A percentile compares a stretch with the other conserved stretches of the same genome.
Evolutionary conservation across 768 basidiomycete species (phyloP).

Genomic region (Pleurotus salmoneostramineus): DNA sequence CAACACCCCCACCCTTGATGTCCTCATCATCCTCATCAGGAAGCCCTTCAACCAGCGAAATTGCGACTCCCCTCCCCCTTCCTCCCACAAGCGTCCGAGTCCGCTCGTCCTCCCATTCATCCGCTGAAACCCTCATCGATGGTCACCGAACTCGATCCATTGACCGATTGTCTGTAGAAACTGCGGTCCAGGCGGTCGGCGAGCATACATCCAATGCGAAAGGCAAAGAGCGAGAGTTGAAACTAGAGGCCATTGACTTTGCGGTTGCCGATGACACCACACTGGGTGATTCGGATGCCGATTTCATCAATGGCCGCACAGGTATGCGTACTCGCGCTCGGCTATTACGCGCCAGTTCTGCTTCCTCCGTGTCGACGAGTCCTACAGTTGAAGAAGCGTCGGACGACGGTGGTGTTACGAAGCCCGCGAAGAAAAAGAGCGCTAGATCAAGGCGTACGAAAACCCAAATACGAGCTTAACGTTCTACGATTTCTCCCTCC

Average conservation of each 20-base stretch:
- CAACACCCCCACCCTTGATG: not conserved
- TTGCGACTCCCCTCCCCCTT: not conserved
- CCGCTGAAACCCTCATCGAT: slow-evolving; percentile 29
- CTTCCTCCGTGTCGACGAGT: not conserved
- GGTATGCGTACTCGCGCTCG: not conserved
- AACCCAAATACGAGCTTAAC: not conserved
- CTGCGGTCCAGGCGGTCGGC: not conserved
- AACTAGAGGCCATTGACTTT: not conserved
- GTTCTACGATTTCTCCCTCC: not conserved
- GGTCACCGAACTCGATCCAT: not conserved
- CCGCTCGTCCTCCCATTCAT: slow-evolving; percentile 34
- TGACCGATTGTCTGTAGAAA: not conserved
- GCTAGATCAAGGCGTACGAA: not conserved
- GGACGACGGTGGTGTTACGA: not conserved
- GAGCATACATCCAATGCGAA: not conserved
- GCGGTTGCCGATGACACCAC: not conserved
- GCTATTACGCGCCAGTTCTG: not conserved
- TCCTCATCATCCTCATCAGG: not conserved
- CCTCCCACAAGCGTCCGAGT: slow-evolving; percentile 18
- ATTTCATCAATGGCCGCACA: not conserved
- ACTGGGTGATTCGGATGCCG: not conserved
- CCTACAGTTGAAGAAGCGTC: not conserved
- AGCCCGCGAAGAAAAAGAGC: not conserved
- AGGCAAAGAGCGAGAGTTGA: not conserved
- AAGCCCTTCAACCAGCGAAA: not conserved